Percentiles rank a stretch among this genome's conserved stretches.
Evolutionary conservation across 768 basidiomycete species (phyloP).

Genomic region (Clavulina sp.): DNA sequence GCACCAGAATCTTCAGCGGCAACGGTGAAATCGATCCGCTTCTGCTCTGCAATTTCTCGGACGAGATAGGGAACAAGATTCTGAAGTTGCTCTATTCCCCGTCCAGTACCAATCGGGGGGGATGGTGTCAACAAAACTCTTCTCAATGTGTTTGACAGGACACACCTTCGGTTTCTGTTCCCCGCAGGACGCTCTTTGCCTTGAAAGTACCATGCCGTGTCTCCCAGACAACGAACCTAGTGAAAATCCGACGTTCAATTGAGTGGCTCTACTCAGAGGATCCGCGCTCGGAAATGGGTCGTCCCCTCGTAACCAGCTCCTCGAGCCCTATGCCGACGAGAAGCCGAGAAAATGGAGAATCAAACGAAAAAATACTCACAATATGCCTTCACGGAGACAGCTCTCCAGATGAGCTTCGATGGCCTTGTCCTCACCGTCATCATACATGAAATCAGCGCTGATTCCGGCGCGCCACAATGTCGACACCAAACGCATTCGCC

Average conservation of each 20-base stretch:
- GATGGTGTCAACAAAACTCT: too few relatives aligned
- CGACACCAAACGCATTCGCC: constrained; percentile 59
- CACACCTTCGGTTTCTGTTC: constrained; percentile 58
- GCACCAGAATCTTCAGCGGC: too few relatives aligned
- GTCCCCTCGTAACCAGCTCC: too few relatives aligned
- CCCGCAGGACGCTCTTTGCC: constrained; percentile 65
- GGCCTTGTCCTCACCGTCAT: constrained; percentile 41
- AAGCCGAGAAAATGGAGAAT: too few relatives aligned
- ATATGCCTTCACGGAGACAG: constrained; percentile 65
- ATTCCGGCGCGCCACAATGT: constrained; percentile 68
- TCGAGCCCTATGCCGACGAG: too few relatives aligned
- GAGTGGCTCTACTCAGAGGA: neutral
- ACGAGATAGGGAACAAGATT: constrained; percentile 63
- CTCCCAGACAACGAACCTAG: constrained; percentile 37
- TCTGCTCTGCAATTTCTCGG: constrained; percentile 63
- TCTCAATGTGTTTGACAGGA: too few relatives aligned
- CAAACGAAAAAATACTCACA: too few relatives aligned
- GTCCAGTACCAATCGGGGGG: too few relatives aligned
- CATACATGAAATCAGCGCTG: constrained; percentile 80
- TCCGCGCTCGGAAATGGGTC: neutral
- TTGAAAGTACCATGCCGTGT: constrained; percentile 56
- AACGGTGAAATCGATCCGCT: too few relatives aligned
- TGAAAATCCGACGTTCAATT: neutral
- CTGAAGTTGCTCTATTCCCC: constrained; percentile 40
- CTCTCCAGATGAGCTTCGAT: constrained; percentile 50